phyloP scores from a whole-genome alignment of 225 moss, liverwort and hornwort genomes.

The Marchantia polymorpha region DNA sequence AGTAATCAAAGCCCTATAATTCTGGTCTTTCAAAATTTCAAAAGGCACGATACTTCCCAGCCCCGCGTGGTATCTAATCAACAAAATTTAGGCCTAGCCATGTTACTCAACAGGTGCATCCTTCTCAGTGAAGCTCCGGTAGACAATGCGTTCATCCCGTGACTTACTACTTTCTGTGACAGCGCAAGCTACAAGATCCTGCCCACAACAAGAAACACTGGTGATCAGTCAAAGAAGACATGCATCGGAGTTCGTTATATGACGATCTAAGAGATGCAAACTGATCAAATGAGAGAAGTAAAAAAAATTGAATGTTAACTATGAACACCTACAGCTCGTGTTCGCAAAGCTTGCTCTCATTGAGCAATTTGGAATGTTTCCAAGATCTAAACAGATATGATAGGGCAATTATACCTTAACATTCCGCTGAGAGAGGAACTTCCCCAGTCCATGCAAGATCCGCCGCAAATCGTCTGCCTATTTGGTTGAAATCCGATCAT shows the following conservation, averaged over 20 bases:
- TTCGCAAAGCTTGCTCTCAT: no score
- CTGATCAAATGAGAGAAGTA: no score
- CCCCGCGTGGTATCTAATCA: constrained; percentile 9
- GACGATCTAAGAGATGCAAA: no score
- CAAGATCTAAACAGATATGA: background rate
- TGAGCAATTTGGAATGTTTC: background rate
- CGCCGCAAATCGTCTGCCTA: constrained; percentile 91
- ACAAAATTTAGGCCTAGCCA: constrained; percentile 14
- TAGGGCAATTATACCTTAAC: constrained; percentile 54
- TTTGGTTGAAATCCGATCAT: background rate
- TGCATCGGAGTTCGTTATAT: background rate
- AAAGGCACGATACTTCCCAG: background rate
- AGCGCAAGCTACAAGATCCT: constrained; percentile 77
- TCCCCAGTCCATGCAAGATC: constrained; percentile 74
- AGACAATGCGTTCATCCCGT: constrained; percentile 68
- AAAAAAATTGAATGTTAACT: no score
- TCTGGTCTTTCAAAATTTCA: background rate
- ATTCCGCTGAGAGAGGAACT: constrained; percentile 74
- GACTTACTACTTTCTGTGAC: constrained; percentile 68
- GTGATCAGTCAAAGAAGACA: background rate
- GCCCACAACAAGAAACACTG: background rate
- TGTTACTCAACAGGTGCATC: constrained; percentile 38
- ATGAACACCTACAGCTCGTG: no score
- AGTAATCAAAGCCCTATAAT: background rate
- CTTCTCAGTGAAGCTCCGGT: constrained; percentile 60